Conservation (phyloP, 2,329 filamentous ascomycete genomes). For the Aspergillus spinulosporus region DNA sequence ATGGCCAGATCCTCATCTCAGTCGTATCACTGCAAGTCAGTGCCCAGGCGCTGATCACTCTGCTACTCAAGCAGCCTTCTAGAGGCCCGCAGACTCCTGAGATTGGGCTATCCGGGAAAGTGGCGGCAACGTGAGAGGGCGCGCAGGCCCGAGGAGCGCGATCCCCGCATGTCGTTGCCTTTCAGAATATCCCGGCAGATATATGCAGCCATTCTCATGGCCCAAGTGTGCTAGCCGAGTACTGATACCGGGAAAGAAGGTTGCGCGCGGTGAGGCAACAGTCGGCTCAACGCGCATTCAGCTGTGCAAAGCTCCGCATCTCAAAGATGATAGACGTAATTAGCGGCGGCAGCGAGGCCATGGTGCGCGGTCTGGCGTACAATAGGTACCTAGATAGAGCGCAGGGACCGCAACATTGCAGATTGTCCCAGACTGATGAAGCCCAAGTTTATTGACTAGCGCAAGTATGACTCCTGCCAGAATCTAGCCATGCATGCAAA, state of each 20-base stretch:
- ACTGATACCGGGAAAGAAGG: neutral
- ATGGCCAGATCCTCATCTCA: slow-evolving; percentile 23
- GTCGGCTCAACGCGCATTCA: slow-evolving; percentile 23
- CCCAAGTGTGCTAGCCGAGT: slow-evolving; percentile 1
- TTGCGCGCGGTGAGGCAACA: neutral
- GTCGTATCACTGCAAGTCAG: slow-evolving; percentile 20
- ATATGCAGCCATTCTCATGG: neutral
- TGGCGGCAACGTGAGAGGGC: too few relatives aligned
- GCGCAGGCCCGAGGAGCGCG: too few relatives aligned
- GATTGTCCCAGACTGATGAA: neutral
- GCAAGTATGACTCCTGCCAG: slow-evolving; percentile 5
- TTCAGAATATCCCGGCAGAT: too few relatives aligned
- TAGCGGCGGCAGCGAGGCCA: slow-evolving; percentile 21
- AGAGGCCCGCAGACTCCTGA: too few relatives aligned
- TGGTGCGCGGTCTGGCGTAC: slow-evolving; percentile 22
- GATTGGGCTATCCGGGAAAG: too few relatives aligned
- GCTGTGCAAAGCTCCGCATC: slow-evolving; percentile 19
- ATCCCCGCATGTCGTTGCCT: too few relatives aligned
- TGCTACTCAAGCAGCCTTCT: too few relatives aligned
- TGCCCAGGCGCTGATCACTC: neutral
- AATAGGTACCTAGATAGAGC: slow-evolving; percentile 15
- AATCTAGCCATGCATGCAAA: slow-evolving; percentile 12
- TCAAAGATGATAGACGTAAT: slow-evolving; percentile 22
- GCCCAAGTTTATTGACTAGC: slow-evolving; percentile 54
- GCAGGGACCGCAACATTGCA: neutral